Conservation (phyloP, 1,139 yeast species). For the Protomyces lactucae-debilis region DNA sequence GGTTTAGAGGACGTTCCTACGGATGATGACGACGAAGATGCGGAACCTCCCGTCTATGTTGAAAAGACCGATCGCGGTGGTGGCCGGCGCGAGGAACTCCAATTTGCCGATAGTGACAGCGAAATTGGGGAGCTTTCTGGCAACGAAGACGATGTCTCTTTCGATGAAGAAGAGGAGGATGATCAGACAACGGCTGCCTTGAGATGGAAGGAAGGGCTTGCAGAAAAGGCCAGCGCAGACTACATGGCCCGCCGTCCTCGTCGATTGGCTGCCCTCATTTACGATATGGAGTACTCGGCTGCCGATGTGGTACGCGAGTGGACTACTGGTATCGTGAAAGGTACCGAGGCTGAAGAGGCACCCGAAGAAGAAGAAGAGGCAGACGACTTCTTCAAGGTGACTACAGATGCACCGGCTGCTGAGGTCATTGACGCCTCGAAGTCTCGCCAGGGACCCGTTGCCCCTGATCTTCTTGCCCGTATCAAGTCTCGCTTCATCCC, state of each 20-base stretch:
- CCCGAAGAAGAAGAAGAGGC: conserved; percentile 56
- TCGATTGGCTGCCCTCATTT: conserved; percentile 77
- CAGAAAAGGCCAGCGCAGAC: conserved; percentile 37
- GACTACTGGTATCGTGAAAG: conserved; percentile 34
- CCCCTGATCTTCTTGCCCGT: conserved; percentile 19
- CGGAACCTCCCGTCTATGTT: conserved; percentile 29
- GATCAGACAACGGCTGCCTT: conserved; percentile 41
- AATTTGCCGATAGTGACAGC: conserved; percentile 46
- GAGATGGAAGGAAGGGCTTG: conserved; percentile 43
- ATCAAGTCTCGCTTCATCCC: conserved; percentile 32
- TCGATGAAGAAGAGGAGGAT: conserved; percentile 7
- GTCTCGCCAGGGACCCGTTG: conserved; percentile 21
- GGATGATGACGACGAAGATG: conserved; percentile 31
- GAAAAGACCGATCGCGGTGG: conserved; percentile 31
- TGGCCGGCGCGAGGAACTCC: conserved; percentile 32
- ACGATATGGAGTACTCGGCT: conserved; percentile 48
- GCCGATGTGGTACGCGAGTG: conserved; percentile 43
- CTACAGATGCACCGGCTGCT: conserved; percentile 37
- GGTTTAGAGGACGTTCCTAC: conserved; percentile 27
- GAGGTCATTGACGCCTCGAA: conserved; percentile 37
- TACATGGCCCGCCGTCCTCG: conserved; percentile 48
- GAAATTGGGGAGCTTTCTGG: conserved; percentile 42
- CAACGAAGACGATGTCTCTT: conserved; percentile 34
- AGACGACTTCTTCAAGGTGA: conserved; percentile 63
- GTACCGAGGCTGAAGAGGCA: conserved; percentile 46